Base-by-base conservation (phyloP, 1,139 yeast species). In the Meyerozyma sp. region DNA sequence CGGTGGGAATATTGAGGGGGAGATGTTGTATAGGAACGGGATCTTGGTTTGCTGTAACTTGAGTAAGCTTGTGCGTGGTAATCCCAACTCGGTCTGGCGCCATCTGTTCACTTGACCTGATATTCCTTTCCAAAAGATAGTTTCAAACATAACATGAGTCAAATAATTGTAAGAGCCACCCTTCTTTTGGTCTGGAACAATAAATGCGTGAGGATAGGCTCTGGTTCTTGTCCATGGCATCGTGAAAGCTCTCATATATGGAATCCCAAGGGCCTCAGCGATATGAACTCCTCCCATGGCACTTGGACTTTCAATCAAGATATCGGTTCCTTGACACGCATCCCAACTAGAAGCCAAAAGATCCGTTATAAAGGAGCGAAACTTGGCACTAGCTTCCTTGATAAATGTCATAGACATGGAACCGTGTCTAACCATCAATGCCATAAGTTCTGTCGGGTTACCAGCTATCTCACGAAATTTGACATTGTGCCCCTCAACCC, bases 161-260 rank as follows among this genome's bases (percentile, higher is more conserved):
- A 93, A 70, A 57, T 88, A 88, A 59, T 91, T 91, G 64, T 91
- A 91, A 5, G 93, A 84, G 1, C 97, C 96, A 8, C 97, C 96
- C 62, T 85, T 79, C 58, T 85, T 88, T 60, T 86, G 95, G 47
- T 89, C 97, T 0, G 98, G 97, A 5, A 89, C 96, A 55, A 91
- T 82, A 52, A 91, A 90, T 0, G 98, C 98, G 68, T 91, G 97
- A 1, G 97, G 97, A 58, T 91, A 91, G 0, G 96, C 95, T 50
- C 95, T 75, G 0, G 98, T 91, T 52, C 96, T 69, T 0, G 97
- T 88, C 98, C 98, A 91, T 0, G 98, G 98, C 98, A 91, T 91
- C 0, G 98, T 93, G 58, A 91, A 93, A 0, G 98, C 97, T 54
- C 98, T 73, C 70, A 87, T 86, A 58, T 91, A 91, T 0, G 98